Base-by-base conservation (phyloP, 495 filamentous ascomycete species). In the Sordaria brevicollis region DNA sequence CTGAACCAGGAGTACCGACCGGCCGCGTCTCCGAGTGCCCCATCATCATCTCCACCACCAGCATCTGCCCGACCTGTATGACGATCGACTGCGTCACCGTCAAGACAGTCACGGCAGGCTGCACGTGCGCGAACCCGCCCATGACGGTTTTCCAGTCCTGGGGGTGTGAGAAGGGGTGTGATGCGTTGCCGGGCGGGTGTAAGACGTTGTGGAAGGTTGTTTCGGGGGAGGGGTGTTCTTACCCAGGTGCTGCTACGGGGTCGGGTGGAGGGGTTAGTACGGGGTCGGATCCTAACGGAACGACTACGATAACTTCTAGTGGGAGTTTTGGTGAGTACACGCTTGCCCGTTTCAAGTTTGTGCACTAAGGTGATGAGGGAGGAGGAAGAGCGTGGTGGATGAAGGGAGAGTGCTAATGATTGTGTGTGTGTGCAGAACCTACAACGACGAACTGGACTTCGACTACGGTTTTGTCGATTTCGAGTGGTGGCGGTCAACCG, bases 21-120 rank as follows among this genome's bases (percentile, higher is more conserved):
- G 35, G 35, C 6, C 49, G 21, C 4, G 73, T 72, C 15, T 74
- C 72, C 11, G 72, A 72, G 15, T 78, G 76, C 62, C 68, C 76
- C 0, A 73, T 75, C 37, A 73, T 75, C 11, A 67, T 74, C 17
- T 73, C 70, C 7, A 76, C 75, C 5, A 73, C 69, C 21, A 62
- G 41, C 43, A 67, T 78, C 67, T 78, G 76, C 74, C 65, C 19
- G 21, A 74, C 76, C 8, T 78, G 76, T 65, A 25, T 74, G 36
- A 76, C 75, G 1, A 31, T 68, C 13, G 74, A 65, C 15, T 78
- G 76, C 74, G 43, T 76, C 39, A 65, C 65, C 17, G 25, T 41
- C 15, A 66, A 43, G 3, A 75, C 74, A 35, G 65, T 77, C 31
- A 76, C 75, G 5, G 75, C 70, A 21, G 71, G 71, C 13, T 70